Conservation (phyloP, 2,329 filamentous ascomycete species). For the Rhinocladiella similis region DNA sequence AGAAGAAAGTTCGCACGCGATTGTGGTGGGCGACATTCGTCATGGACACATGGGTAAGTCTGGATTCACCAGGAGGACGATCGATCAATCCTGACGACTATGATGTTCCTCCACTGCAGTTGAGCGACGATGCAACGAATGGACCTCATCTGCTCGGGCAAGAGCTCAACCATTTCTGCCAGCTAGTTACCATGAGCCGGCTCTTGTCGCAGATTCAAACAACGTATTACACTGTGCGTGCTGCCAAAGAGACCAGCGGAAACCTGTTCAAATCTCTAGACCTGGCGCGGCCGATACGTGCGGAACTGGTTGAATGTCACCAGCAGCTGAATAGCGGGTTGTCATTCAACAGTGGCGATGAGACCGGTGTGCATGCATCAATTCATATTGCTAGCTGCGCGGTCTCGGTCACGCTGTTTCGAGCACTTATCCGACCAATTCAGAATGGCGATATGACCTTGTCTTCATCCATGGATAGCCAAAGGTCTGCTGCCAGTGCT, state of each 20-base stretch:
- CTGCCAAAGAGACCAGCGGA: slow-evolving; percentile 1
- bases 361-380: slow-evolving; percentile 7
- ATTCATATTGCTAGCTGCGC: slow-evolving; percentile 10
- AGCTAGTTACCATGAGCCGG: slow-evolving; percentile 1
- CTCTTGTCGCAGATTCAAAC: slow-evolving; percentile 10
- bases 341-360: slow-evolving; percentile 1
- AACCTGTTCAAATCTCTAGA: slow-evolving; percentile 15
- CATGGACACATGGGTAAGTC: slow-evolving; percentile 45
- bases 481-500: slow-evolving; percentile 8
- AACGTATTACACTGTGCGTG: slow-evolving; percentile 12
- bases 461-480: neutral
- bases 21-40: slow-evolving; percentile 49
- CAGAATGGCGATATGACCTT: neutral
- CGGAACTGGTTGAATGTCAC: slow-evolving; percentile 10
- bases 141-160: neutral
- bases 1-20: slow-evolving; percentile 42
- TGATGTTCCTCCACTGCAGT: slow-evolving; percentile 5
- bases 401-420: slow-evolving; percentile 11
- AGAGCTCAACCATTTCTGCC: slow-evolving; percentile 3
- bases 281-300: slow-evolving; percentile 11
- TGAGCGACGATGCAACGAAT: neutral
- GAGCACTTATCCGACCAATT: slow-evolving; percentile 9
- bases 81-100: slow-evolving; percentile 10
- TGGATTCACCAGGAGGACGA: slow-evolving; percentile 15
- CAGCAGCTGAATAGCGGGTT: slow-evolving; percentile 6